Evolutionary conservation across 768 basidiomycete genomes (phyloP), one percentile per base, ranked within the genome.

Genomic region (Russula ochroleuca): DNA sequence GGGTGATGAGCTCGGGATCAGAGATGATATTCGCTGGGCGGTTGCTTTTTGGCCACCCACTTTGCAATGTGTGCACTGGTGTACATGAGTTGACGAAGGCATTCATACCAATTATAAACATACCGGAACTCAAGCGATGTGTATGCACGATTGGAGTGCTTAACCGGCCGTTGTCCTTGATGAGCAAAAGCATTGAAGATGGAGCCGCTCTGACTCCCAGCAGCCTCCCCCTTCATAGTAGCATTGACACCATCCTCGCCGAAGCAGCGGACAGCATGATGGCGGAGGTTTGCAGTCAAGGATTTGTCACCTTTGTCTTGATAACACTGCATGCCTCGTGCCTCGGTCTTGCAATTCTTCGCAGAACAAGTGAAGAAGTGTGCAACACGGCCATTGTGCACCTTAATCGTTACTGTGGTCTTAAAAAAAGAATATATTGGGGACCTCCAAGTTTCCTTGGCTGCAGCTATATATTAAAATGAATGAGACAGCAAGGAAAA

Each of bases 21-120:
- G 53, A 54, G 37, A 54, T 11, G 6, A 54, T 54, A 21, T 0
- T 54, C 15, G 37, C 37, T 14, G 53, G 53, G 37, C 5, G 37
- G 40, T 54, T 54, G 37, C 37, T n/a, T 54, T 54, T 54, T 21
- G 14, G 53, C 53, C 15, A 54, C 37, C 53, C 37, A 54, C 9
- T 53, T 53, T 14, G n/a, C 35, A 38, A 53, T 52, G n/a, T n/a
- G n/a, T n/a, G n/a, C n/a, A n/a, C n/a, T n/a, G n/a, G n/a, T n/a
- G n/a, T n/a, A n/a, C n/a, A n/a, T n/a, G n/a, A n/a, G n/a, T n/a
- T n/a, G n/a, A n/a, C n/a, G n/a, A n/a, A n/a, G n/a, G n/a, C n/a
- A n/a, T n/a, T n/a, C n/a, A n/a, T n/a, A n/a, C n/a, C n/a, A n/a
- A n/a, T n/a, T n/a, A n/a, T n/a, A n/a, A n/a, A 52, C 25, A 35